Evolutionary conservation across 768 basidiomycete species (phyloP), one percentile per base, ranked within the genome.

Genomic region (Trametes cinnabarina): DNA sequence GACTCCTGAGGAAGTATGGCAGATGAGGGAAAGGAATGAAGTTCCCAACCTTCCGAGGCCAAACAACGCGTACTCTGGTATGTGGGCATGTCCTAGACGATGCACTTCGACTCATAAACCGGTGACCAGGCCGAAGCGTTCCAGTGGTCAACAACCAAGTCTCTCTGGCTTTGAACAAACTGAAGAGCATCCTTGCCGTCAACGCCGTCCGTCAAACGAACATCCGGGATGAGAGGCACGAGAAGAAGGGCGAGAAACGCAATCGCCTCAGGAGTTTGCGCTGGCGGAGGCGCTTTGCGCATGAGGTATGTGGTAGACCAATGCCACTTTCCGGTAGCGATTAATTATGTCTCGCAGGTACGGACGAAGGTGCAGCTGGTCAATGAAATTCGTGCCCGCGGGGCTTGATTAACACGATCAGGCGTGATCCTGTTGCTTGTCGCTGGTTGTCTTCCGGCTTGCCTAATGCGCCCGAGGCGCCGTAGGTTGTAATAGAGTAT

Each of bases 291-390:
- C 83, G 80, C 58, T 94, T 93, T 72, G 86, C 90, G 47, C 77
- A 90, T 64, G 87, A 90, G 80, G 91, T 84, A 74, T 63, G 83
- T 60, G 54, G 47, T 52, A 55, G 32, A 28, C 56, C 66, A 41
- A 60, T 41, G 44, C 58, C 55, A 49, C 47, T 53, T 30, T 41
- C 42, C 12, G 30, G 30, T 32, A 6, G 30, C 7, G 12, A 32
- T 48, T 43, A 41, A 50, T 63, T 58, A 55, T 57, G 55, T 32
- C 58, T 57, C 63, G n/a, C 66, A 93, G 91, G 90, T 93, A 60
- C 83, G 91, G 71, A 83, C 83, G 76, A 92, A 89, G 74, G 88
- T 92, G 35, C 82, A 88, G 67, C 74, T 93, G 32, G 91, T 92
- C 63, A 80, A 82, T 60, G 84, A 85, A 72, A 92, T 92, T 67